Base-by-base conservation (phyloP, 768 basidiomycete species). In the Amanita pallidorosea region DNA sequence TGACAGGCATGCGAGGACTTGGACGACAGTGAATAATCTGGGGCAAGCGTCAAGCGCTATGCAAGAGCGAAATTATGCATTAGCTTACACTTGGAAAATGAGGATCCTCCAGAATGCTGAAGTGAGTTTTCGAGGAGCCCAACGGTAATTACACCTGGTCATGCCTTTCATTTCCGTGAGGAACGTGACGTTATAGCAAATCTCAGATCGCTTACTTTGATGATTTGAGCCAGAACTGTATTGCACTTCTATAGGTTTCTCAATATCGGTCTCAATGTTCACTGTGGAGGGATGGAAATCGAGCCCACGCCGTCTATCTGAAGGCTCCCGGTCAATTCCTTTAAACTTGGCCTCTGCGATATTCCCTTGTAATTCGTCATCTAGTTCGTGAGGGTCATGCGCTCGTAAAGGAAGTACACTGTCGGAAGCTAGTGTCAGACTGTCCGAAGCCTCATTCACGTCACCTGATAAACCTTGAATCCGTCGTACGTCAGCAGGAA, bases 1-100 rank as follows among this genome's bases (percentile, higher is more conserved):
- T 5, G 75, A 71, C 49, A 80, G 65, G 43, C 70, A 70, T 7
- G 74, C 67, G 20, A 82, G 67, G 23, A 72, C 60, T 57, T 81
- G 74, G 45, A 72, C 61, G 18, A 65, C 56, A 13, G 72, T 67
- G 62, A 79, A 76, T 55, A 59, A 56, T 55, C 77, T 73, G 44
- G 29, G 51, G 45, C n/a, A 56, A 55, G 41, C 45, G 29, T 49
- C 7, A 40, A 54, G 20, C n/a, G 56, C 11, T 45, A 23, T 15
- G 15, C 45, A 52, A 36, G 25, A 6, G 29, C 17, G 12, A 47
- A 45, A 13, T 25, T 18, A 49, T 37, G 36, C 23, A 13, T n/a
- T 57, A 33, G 27, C 70, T 44, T 62, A 78, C 76, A 79, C 57
- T 62, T 83, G 81, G 56, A 47, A 56, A 29, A 51, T 35, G 47